phyloP scores from a whole-genome alignment of 2,329 filamentous ascomycete genomes.

The Verticillium nonalfalfae region DNA sequence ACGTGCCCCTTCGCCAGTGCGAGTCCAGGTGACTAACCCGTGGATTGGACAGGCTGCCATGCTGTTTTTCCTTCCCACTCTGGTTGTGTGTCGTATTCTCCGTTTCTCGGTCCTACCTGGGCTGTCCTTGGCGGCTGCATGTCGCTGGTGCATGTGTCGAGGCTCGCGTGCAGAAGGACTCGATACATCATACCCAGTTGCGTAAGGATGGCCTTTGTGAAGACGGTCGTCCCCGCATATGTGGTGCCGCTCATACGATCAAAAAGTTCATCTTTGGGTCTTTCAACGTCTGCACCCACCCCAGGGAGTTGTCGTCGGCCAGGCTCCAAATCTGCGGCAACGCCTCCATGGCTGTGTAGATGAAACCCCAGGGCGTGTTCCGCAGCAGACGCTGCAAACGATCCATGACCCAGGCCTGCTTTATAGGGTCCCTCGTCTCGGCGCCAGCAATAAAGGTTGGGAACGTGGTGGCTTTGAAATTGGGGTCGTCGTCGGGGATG shows the following conservation, averaged over 20 bases:
- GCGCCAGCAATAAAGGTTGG: constrained; percentile 51
- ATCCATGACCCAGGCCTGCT: constrained; percentile 41
- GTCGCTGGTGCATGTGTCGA: too few species aligned
- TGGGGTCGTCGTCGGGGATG: constrained; percentile 40
- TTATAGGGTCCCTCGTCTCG: constrained; percentile 33
- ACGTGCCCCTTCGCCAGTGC: too few species aligned
- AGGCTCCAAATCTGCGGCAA: constrained; percentile 35
- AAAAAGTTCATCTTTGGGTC: constrained; percentile 34
- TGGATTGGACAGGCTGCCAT: too few species aligned
- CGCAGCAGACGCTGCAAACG: constrained; percentile 32
- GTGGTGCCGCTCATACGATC: constrained; percentile 25
- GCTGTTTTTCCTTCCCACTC: too few species aligned
- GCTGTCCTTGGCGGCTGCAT: too few species aligned
- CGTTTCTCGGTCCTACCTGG: too few species aligned
- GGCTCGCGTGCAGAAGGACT: too few species aligned
- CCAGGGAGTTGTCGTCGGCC: constrained; percentile 20
- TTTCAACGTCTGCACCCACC: constrained; percentile 38
- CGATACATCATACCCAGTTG: too few species aligned
- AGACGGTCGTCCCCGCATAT: neutral
- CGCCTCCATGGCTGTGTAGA: constrained; percentile 39
- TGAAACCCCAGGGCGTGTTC: constrained; percentile 41
- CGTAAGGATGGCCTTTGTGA: too few species aligned
- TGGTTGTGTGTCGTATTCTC: too few species aligned
- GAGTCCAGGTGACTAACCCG: too few species aligned
- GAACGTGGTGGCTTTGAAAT: constrained; percentile 52